Conservation (phyloP, 208 protist species). For the Leishmania braziliensis region DNA sequence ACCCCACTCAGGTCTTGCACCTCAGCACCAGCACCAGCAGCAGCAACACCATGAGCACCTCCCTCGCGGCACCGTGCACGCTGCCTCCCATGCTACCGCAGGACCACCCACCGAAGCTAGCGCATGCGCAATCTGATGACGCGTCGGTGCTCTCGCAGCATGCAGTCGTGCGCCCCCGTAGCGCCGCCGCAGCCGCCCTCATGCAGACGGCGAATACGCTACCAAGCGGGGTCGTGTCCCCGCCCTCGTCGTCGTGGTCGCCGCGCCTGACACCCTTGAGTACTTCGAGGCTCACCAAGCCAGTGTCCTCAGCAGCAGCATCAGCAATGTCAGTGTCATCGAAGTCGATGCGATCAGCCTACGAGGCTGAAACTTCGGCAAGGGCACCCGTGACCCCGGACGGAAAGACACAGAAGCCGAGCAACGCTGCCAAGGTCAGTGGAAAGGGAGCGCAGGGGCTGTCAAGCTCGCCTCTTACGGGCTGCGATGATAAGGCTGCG, state of each 20-base stretch:
- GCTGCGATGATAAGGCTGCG: background rate
- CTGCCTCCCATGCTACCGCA: background rate
- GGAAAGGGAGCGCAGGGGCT: background rate
- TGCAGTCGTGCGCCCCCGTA: background rate
- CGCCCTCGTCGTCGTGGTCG: background rate
- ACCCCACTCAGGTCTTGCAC: background rate
- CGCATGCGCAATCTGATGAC: background rate
- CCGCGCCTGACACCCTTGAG: background rate
- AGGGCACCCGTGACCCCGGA: background rate
- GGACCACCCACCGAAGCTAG: background rate
- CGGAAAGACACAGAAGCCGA: background rate
- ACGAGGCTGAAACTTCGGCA: background rate
- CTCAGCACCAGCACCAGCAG: background rate
- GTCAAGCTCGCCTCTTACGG: background rate
- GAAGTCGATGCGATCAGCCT: background rate
- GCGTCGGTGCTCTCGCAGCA: background rate
- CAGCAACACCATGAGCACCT: slow-evolving; percentile 1
- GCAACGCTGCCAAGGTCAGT: background rate
- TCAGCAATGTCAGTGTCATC: background rate
- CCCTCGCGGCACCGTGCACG: background rate
- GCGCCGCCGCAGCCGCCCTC: background rate
- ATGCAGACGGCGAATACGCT: background rate
- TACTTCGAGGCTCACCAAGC: background rate
- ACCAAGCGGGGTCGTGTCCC: background rate
- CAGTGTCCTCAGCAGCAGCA: background rate